A percentile compares a stretch with the other conserved stretches of the same genome.
These are phyloP conservation scores for Leccinellum albellum DNA, from an alignment of 768 basidiomycete species.

Conservation along the genomic window DNA sequence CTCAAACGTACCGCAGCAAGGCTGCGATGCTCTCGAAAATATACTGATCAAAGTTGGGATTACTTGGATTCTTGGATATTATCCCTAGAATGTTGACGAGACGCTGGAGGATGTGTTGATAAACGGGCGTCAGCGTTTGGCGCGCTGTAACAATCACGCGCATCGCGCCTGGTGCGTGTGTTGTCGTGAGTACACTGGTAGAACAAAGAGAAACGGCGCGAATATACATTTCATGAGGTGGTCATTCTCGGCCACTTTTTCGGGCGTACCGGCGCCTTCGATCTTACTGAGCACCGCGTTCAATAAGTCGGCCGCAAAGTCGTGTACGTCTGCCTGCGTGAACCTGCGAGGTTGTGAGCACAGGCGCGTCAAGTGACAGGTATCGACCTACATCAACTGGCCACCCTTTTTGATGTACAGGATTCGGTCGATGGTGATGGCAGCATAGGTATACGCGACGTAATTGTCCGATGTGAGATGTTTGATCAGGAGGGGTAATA, in stretches of 20 bases:
- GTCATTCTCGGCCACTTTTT: constrained; percentile 96
- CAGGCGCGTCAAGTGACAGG: neutral
- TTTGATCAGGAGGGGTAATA: constrained; percentile 78
- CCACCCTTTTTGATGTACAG: constrained; percentile 82
- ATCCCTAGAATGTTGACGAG: constrained; percentile 81
- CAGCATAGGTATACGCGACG: constrained; percentile 94
- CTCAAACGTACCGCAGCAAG: constrained; percentile 65
- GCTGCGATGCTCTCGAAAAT: constrained; percentile 97
- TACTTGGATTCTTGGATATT: constrained; percentile 94
- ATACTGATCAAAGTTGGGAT: constrained; percentile 96
- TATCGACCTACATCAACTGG: constrained; percentile 60
- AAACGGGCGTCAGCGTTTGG: constrained; percentile 66
- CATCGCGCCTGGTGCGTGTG: constrained; percentile 71
- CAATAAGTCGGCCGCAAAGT: constrained; percentile 71
- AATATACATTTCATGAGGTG: constrained; percentile 92
- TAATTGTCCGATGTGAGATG: constrained; percentile 84
- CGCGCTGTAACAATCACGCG: constrained; percentile 88
- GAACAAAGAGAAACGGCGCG: neutral
- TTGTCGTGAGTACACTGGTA: neutral
- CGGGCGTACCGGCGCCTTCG: constrained; percentile 72
- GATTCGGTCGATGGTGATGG: constrained; percentile 96
- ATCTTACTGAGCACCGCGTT: constrained; percentile 74
- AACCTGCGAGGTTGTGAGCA: constrained; percentile 50
- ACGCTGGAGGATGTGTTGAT: constrained; percentile 60
- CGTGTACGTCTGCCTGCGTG: constrained; percentile 80